These are phyloP conservation scores for Stephania japonica DNA, from an alignment of 164 flowering plant genomes.

Conservation along the genomic window DNA sequence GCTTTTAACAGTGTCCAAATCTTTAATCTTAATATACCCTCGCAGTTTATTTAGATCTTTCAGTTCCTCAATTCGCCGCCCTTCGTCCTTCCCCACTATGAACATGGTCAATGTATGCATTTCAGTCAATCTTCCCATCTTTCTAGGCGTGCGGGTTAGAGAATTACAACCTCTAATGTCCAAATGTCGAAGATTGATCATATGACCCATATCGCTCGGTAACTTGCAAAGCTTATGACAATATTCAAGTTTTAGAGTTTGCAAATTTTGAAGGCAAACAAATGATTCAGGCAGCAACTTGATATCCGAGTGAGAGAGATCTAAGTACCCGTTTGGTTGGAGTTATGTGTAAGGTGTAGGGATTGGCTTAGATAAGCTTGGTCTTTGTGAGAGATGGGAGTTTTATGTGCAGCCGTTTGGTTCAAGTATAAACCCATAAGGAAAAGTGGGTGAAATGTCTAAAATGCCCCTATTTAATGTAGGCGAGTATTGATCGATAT, in stretches of 20 bases:
- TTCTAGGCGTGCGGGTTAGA: not conserved
- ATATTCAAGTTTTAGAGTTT: conserved; percentile 1
- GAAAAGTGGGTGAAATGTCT: too few relatives aligned
- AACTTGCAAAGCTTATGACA: not conserved
- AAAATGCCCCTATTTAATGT: too few relatives aligned
- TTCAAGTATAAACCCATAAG: too few relatives aligned
- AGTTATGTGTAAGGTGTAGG: too few relatives aligned
- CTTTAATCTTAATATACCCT: not conserved
- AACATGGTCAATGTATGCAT: not conserved
- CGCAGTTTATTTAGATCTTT: not conserved
- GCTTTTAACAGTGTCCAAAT: not conserved
- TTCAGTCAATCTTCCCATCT: not conserved
- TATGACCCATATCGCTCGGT: not conserved
- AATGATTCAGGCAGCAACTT: too few relatives aligned
- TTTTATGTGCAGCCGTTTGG: too few relatives aligned
- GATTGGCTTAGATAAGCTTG: too few relatives aligned
- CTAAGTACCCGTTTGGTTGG: too few relatives aligned
- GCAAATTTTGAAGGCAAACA: not conserved
- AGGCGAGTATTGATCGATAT: too few relatives aligned
- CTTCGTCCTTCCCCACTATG: not conserved
- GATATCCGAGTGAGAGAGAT: not conserved
- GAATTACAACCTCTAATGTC: not conserved
- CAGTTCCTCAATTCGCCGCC: not conserved
- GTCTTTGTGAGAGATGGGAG: too few relatives aligned
- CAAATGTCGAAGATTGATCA: conserved; percentile 2